A percentile compares a stretch with the other conserved stretches of the same genome.
Evolutionary conservation across 257 asterid genomes (phyloP).

Genomic region (Salvia hispanica): DNA sequence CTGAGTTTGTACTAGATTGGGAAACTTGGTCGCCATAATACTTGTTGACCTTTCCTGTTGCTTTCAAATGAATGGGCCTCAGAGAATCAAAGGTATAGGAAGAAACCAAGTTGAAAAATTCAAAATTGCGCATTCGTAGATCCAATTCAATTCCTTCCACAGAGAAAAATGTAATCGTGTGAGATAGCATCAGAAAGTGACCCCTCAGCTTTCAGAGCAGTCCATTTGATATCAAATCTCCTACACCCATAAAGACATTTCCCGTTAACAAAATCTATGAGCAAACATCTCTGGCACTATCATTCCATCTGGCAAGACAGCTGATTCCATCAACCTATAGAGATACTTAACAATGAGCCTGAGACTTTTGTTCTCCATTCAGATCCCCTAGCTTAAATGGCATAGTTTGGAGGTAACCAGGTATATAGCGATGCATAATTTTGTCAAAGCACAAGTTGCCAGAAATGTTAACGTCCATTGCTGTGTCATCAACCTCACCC

Average conservation of each 20-base stretch:
- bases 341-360: constrained; percentile 74
- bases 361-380: constrained; percentile 95
- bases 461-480: constrained; percentile 96
- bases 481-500: constrained; percentile 97
- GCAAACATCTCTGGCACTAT: constrained; percentile 25
- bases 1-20: constrained; percentile 39
- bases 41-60: constrained; percentile 88
- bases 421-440: constrained; percentile 83
- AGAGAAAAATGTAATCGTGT: constrained; percentile 73
- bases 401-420: constrained; percentile 73
- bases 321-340: constrained; percentile 28
- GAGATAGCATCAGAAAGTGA: constrained; percentile 96
- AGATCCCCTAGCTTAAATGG: constrained; percentile 82
- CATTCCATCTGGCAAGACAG: constrained; percentile 10
- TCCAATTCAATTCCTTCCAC: constrained; percentile 96
- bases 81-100: constrained; percentile 89
- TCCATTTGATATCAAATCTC: constrained; percentile 98
- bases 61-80: constrained; percentile 89
- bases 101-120: constrained; percentile 83
- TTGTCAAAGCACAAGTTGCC: constrained; percentile 88
- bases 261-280: constrained; percentile 20
- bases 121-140: constrained; percentile 88
- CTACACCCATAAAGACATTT: constrained; percentile 45
- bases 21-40: constrained; percentile 34
- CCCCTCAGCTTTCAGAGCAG: constrained; percentile 97